Evolutionary conservation across 2,329 filamentous ascomycete species (phyloP), one percentile per base, ranked within the genome.

Genomic region (Talaromyces sp.): DNA sequence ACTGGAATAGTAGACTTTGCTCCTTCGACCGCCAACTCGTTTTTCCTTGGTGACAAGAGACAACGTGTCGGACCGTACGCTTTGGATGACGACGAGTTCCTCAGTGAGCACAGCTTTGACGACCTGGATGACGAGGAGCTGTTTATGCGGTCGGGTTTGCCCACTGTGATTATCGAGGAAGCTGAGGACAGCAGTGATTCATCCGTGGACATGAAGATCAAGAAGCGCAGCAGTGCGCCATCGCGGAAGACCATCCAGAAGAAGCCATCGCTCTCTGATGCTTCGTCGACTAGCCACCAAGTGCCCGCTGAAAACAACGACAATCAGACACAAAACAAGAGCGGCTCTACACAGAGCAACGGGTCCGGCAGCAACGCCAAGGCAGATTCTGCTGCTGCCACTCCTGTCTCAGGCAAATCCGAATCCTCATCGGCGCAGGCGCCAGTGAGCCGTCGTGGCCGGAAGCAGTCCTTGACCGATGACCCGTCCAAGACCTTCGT

Each of bases 401-500:
- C 82, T 59, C 56, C 56, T 58, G 79, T 79, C 75, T 80, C 81
- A 57, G 56, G 64, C 39, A 57, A 61, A 58, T 62, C 59, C 35
- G 64, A 66, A 19, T 33, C 33, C 43, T 66, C 64, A 58, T 57
- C 59, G 43, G 59, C 64, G 50, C 60, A 62, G 35, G 63, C 63
- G 50, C 64, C 64, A 10, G 64, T 62, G 71, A 96, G 92, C 80
- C 93, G 95, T 69, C 93, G 95, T 66, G 95, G 95, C 67, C 93
- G 95, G 80, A 99, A 99, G 88, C 95, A 99, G 82, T 98, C 95
- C 1, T 81, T 98, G 72, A 98, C 95, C 5, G 95, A 98, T 75
- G 95, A 99, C 74, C 95, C 95, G 1, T 96, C 92, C 74, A 99
- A 99, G 89, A 97, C 93, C 0, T 99, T 98, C 69, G 92, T 97